Evolutionary conservation across 192 early-diverging fungal genomes (phyloP).

Genomic region (Backusella luteola): DNA sequence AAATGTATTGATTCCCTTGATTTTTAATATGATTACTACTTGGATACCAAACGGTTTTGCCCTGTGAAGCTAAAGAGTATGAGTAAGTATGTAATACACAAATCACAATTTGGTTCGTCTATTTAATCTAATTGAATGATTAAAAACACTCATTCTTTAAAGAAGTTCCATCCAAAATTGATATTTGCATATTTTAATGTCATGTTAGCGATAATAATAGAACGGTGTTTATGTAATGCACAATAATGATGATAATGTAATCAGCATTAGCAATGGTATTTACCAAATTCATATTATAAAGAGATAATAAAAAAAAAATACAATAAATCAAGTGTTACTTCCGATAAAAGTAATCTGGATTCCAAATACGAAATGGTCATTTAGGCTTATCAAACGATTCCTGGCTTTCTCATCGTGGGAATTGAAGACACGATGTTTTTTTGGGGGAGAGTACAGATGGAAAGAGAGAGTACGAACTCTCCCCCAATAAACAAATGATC

Average conservation of each 20-base stretch:
- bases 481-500: neutral
- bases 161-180: neutral
- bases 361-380: neutral
- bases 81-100: neutral
- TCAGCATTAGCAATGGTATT: neutral
- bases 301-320: neutral
- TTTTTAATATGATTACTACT: neutral
- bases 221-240: neutral
- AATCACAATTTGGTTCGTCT: neutral
- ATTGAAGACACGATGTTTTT: neutral
- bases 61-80: neutral
- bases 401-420: neutral
- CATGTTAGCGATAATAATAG: neutral
- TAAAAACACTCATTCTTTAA: neutral
- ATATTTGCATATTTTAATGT: neutral
- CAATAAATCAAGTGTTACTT: neutral
- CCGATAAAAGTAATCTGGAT: conserved; percentile 2
- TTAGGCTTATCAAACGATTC: neutral
- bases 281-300: neutral
- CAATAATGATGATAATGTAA: neutral
- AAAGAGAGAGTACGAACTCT: neutral
- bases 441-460: neutral
- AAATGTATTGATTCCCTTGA: neutral
- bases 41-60: neutral
- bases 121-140: neutral